A percentile compares a stretch with the other conserved stretches of the same genome.
Conservation (phyloP, 208 protist genomes). For the Hexamita inflata region DNA sequence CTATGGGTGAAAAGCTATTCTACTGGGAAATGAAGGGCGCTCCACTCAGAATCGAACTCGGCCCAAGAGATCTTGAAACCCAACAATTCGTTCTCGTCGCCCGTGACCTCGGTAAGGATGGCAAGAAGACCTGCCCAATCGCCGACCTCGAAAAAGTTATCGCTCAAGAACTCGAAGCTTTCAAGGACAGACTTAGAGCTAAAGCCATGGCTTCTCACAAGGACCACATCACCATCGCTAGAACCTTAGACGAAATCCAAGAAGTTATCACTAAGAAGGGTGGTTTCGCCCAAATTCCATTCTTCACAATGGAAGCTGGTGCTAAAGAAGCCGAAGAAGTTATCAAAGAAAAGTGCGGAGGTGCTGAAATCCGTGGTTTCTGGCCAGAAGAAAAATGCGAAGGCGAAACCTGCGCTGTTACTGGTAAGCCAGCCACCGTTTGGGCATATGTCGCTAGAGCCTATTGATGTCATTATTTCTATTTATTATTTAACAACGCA, state of each 20-base stretch:
- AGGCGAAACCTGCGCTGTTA: slow-evolving; percentile 39
- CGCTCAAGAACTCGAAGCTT: neutral
- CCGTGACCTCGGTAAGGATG: slow-evolving; percentile 41
- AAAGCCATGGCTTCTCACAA: slow-evolving; percentile 29
- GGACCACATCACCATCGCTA: neutral
- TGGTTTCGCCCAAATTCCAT: slow-evolving; percentile 42
- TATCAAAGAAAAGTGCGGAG: slow-evolving; percentile 38
- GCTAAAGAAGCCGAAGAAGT: slow-evolving; percentile 33
- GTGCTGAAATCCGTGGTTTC: slow-evolving; percentile 42
- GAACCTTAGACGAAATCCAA: slow-evolving; percentile 28
- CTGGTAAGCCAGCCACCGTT: slow-evolving; percentile 38
- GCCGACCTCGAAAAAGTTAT: neutral
- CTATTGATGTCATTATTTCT: neutral
- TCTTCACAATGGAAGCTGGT: slow-evolving; percentile 39
- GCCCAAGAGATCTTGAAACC: slow-evolving; percentile 37
- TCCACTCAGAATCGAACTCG: slow-evolving; percentile 48
- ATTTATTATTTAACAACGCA: too few species aligned
- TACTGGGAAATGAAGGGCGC: slow-evolving; percentile 52
- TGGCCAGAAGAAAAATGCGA: slow-evolving; percentile 30
- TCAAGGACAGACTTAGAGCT: neutral
- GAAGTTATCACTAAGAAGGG: slow-evolving; percentile 27
- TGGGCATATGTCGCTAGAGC: slow-evolving; percentile 41
- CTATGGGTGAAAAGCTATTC: slow-evolving; percentile 46
- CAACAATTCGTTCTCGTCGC: slow-evolving; percentile 32
- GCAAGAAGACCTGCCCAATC: neutral